Evolutionary conservation across 2,329 filamentous ascomycete genomes (phyloP).

Genomic region (Seiridium cupressi): DNA sequence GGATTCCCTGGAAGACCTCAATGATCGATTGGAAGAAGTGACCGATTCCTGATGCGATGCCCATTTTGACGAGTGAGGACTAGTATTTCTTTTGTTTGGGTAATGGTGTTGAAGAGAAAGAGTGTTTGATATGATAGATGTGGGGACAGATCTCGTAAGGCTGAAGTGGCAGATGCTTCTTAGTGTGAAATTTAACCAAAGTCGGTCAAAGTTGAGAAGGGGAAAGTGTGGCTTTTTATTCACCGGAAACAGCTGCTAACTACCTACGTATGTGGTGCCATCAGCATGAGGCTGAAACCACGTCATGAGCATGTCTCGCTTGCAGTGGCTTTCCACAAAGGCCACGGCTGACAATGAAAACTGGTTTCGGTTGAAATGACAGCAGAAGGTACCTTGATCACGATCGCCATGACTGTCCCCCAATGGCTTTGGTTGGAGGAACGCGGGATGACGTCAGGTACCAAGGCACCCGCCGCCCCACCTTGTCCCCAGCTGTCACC

Average conservation of each 20-base stretch:
- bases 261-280: not conserved
- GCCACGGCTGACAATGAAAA: no score
- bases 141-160: not conserved
- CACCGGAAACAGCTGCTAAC: not conserved
- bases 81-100: not conserved
- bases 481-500: no score
- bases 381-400: no score
- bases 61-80: constrained; percentile 17
- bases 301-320: not conserved
- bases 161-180: not conserved
- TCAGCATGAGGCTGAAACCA: constrained; percentile 2
- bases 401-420: no score
- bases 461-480: no score
- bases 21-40: constrained; percentile 24
- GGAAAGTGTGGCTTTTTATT: constrained; percentile 7
- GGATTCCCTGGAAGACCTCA: constrained; percentile 21
- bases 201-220: not conserved
- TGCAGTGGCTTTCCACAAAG: not conserved
- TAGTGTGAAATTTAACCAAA: not conserved
- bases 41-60: constrained; percentile 25
- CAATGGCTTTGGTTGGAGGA: no score
- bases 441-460: no score
- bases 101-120: not conserved
- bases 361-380: no score
- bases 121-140: not conserved